Conservation (phyloP, 176 grass and related monocot species). For the Musa beccarii region DNA sequence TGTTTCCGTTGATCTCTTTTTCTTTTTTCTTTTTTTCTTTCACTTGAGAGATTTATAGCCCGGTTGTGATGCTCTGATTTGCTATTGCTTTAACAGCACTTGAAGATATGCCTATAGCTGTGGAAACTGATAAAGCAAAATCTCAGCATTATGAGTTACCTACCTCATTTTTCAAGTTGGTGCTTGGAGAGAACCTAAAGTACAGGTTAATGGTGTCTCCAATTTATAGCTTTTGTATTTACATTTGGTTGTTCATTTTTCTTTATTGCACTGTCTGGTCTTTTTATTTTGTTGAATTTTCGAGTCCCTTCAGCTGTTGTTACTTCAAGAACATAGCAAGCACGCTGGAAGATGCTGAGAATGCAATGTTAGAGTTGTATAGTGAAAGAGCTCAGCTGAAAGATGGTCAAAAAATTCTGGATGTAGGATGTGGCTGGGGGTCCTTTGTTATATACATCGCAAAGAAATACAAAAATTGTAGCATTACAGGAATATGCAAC, state of each 20-base stretch:
- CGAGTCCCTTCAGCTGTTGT: constrained; percentile 42
- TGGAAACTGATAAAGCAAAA: constrained; percentile 78
- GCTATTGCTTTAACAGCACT: constrained; percentile 36
- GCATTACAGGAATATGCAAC: constrained; percentile 89
- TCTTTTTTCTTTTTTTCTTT: neutral
- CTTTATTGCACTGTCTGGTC: too few relatives aligned
- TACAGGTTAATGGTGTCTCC: constrained; percentile 44
- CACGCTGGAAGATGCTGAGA: constrained; percentile 72
- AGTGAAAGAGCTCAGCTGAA: constrained; percentile 71
- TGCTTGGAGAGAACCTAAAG: constrained; percentile 73
- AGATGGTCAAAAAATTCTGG: constrained; percentile 72
- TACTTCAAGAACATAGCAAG: constrained; percentile 68
- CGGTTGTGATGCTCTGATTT: neutral
- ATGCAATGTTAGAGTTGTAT: constrained; percentile 80
- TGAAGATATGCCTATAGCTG: constrained; percentile 77
- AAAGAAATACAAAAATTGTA: constrained; percentile 70
- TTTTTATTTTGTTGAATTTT: neutral
- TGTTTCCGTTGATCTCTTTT: neutral
- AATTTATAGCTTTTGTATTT: neutral
- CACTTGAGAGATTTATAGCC: neutral
- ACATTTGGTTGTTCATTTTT: neutral
- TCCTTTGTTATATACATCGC: constrained; percentile 72
- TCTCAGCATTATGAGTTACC: constrained; percentile 83
- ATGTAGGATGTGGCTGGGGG: constrained; percentile 92
- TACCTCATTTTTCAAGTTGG: constrained; percentile 80